Conservation (phyloP, 306 rosid genomes). For the Cucumis melo region DNA sequence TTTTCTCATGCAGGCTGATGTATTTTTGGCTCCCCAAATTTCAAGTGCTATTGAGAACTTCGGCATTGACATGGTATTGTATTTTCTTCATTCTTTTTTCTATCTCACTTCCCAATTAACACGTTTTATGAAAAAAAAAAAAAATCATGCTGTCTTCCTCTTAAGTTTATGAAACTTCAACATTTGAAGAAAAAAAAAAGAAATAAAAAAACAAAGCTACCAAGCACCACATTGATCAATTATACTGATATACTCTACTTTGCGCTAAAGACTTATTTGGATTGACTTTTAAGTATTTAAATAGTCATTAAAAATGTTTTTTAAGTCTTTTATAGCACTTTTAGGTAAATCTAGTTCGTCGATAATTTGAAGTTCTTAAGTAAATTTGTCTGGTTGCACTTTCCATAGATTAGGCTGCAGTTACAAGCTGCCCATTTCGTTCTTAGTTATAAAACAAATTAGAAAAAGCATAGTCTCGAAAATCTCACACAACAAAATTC, state of each 20-base stretch:
- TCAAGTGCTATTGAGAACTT: conserved; percentile 7
- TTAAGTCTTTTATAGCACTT: not conserved
- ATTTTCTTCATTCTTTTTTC: not conserved
- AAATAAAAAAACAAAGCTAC: not conserved
- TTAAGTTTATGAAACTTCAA: not conserved
- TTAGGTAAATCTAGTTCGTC: not conserved
- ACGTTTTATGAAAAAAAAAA: not conserved
- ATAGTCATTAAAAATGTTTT: too few relatives aligned
- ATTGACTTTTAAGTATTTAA: too few relatives aligned
- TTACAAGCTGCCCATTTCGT: not conserved
- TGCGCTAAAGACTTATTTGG: not conserved
- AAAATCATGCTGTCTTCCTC: not conserved
- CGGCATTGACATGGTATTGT: conserved; percentile 21
- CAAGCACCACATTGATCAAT: not conserved
- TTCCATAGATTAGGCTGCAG: not conserved
- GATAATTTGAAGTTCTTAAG: not conserved
- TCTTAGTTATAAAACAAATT: not conserved
- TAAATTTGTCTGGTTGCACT: not conserved
- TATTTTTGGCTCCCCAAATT: conserved; percentile 36
- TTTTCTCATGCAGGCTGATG: conserved; percentile 21
- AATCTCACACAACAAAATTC: not conserved
- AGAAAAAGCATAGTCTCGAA: not conserved
- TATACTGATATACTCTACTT: not conserved
- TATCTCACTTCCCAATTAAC: not conserved
- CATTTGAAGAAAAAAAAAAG: not conserved